Evolutionary conservation across 148 eudicot genomes (phyloP).

Genomic region (Polygonum maritimum): DNA sequence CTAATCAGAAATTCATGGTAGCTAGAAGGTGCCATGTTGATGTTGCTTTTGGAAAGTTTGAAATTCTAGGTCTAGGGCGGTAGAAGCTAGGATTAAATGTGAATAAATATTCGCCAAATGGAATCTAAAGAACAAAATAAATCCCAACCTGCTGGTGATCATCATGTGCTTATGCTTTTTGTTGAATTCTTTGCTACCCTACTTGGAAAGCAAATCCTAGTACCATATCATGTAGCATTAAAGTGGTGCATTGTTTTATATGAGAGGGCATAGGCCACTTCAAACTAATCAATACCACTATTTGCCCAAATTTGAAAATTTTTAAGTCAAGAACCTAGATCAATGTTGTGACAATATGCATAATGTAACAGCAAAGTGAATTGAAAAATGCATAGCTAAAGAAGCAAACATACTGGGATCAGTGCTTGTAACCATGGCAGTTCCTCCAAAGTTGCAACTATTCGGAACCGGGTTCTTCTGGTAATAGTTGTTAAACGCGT

Average conservation of each 20-base stretch:
- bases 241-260: conserved; percentile 10
- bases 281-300: not conserved
- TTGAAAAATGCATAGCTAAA: not conserved
- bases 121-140: not conserved
- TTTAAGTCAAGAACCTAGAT: not conserved
- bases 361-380: not conserved
- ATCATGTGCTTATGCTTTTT: conserved; percentile 11
- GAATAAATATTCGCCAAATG: not conserved
- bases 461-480: conserved; percentile 67
- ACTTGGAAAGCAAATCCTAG: conserved; percentile 11
- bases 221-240: not conserved
- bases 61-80: conserved; percentile 2
- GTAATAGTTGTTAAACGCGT: conserved; percentile 60
- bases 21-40: conserved; percentile 9
- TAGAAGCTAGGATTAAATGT: not conserved
- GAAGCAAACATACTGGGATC: conserved; percentile 67
- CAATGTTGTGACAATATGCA: not conserved
- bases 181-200: conserved; percentile 1
- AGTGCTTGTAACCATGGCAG: conserved; percentile 67
- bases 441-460: conserved; percentile 69
- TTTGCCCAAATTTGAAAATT: not conserved
- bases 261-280: not conserved
- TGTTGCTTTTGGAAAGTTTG: conserved; percentile 5
- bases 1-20: conserved; percentile 4
- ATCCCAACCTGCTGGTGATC: not conserved